Base-by-base conservation (phyloP, 2,329 filamentous ascomycete species). In the Sphaerulina musiva region DNA sequence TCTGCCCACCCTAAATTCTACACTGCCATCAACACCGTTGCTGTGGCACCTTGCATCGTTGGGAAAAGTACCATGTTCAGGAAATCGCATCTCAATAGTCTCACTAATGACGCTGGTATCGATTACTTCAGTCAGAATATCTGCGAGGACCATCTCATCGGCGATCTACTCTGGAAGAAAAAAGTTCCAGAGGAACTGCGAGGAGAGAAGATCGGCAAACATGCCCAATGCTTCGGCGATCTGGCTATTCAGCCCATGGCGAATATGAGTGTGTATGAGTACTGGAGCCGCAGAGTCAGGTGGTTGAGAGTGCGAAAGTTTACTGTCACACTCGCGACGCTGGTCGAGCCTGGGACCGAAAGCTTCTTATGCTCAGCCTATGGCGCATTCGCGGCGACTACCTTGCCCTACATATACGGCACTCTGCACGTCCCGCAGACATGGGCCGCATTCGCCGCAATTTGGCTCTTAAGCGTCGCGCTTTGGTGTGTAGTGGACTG, bases 31-130 rank as follows among this genome's bases (percentile, higher is more conserved):
- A 97, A 97, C 72, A 88, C 89, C 0, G 89, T 96, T 12, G 80
- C 87, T 3, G 74, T 97, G 49, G 93, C 93, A 0, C 93, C 95
- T 7, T 98, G 93, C 71, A 86, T 95, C 54, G 86, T 97, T 20
- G 93, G 93, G 48, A 98, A 98, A 74, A 95, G 89, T 66, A 97
- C 95, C 74, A 97, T 98, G 91, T 98, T 97, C 73, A 87, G 93
- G 55, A 88, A 87, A 58, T 88, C 89, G 0, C 92, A 98, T 65
- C 82, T 98, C 36, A 82, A 96, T 70, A 80, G 80, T 60, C 80
- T 93, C 7, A 85, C 83, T 0, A 64, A 71, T 0, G 77, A 67
- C 69, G 83, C 73, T 0, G 95, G 93, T 0, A 85, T 98, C 60
- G 90, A 97, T 71, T 91, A 85, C 72, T 98, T 98, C 73, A 95